phyloP scores from a whole-genome alignment of 2,329 filamentous ascomycete species.

The Diplodia seriata region DNA sequence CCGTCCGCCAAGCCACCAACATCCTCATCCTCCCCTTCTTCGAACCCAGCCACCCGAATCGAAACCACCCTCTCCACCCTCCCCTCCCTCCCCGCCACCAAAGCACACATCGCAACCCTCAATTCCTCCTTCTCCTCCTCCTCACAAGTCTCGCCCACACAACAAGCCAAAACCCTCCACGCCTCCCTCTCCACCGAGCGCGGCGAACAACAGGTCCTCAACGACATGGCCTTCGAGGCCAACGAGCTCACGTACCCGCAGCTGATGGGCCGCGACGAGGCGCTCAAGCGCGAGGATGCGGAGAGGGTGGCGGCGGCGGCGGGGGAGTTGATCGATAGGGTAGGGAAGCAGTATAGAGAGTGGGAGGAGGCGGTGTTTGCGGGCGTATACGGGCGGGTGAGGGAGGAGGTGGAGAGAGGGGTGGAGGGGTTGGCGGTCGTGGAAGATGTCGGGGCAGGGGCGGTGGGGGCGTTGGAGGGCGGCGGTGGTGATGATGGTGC shows the following conservation, averaged over 20 bases:
- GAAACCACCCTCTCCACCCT: slow-evolving; percentile 5
- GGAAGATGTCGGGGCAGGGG: slow-evolving; percentile 6
- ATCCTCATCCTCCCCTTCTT: slow-evolving; percentile 37
- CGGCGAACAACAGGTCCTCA: slow-evolving; percentile 61
- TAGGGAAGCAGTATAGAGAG: slow-evolving; percentile 58
- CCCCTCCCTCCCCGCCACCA: slow-evolving; percentile 7
- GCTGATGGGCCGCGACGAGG: slow-evolving; percentile 61
- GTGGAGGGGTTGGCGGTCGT: slow-evolving; percentile 50
- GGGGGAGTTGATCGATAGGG: slow-evolving; percentile 45
- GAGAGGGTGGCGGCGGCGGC: slow-evolving; percentile 42
- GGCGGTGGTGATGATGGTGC: slow-evolving; percentile 39
- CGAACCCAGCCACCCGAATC: slow-evolving; percentile 36
- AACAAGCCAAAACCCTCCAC: background rate
- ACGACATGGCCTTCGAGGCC: slow-evolving; percentile 62
- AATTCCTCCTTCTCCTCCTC: slow-evolving; percentile 57
- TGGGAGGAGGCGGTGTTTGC: slow-evolving; percentile 61
- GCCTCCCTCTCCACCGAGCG: slow-evolving; percentile 45
- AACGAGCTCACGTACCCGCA: slow-evolving; percentile 66
- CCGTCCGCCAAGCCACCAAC: slow-evolving; percentile 31
- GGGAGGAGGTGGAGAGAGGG: slow-evolving; percentile 58
- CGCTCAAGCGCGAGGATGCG: slow-evolving; percentile 60
- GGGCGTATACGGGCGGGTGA: slow-evolving; percentile 56
- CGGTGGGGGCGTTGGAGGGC: background rate
- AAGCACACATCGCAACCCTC: slow-evolving; percentile 31
- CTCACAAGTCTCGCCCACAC: background rate